Conservation (phyloP, 2,329 filamentous ascomycete genomes). For the Venturia aucupariae region DNA sequence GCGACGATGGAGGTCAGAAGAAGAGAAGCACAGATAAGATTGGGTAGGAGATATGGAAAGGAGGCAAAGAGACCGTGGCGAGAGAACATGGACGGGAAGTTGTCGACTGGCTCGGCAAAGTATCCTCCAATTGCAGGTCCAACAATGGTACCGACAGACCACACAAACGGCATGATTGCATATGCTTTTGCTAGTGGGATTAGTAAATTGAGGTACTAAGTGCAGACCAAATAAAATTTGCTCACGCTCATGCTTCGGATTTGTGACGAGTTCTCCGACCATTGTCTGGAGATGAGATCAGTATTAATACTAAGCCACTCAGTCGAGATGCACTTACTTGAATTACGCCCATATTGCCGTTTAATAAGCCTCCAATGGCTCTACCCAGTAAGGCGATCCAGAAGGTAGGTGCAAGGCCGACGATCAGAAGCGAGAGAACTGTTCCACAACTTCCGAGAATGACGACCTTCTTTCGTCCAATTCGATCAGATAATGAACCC, state of each 20-base stretch:
- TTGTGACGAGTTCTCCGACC: conserved; percentile 79
- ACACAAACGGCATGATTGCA: conserved; percentile 89
- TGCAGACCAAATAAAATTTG: conserved; percentile 20
- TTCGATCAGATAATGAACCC: conserved; percentile 30
- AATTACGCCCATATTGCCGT: conserved; percentile 85
- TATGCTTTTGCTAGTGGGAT: conserved; percentile 61
- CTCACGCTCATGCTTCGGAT: conserved; percentile 77
- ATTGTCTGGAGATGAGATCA: conserved; percentile 54
- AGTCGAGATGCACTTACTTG: conserved; percentile 12
- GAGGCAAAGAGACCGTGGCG: conserved; percentile 58
- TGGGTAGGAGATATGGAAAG: conserved; percentile 84
- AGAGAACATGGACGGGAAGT: conserved; percentile 64
- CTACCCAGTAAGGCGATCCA: conserved; percentile 73
- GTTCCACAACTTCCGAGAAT: conserved; percentile 58
- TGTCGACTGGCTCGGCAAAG: conserved; percentile 67
- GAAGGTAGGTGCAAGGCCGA: conserved; percentile 75
- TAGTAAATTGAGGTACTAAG: conserved; percentile 6
- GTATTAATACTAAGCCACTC: background rate
- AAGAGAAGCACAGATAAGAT: conserved; percentile 70
- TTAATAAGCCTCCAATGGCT: conserved; percentile 69
- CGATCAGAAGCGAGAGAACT: conserved; percentile 70
- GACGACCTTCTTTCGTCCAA: conserved; percentile 32
- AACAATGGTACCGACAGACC: conserved; percentile 82
- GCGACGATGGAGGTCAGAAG: conserved; percentile 70
- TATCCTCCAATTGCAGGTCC: conserved; percentile 78